Evolutionary conservation across 2,329 filamentous ascomycete species (phyloP).

Genomic region (Emericellopsis cladophorae): DNA sequence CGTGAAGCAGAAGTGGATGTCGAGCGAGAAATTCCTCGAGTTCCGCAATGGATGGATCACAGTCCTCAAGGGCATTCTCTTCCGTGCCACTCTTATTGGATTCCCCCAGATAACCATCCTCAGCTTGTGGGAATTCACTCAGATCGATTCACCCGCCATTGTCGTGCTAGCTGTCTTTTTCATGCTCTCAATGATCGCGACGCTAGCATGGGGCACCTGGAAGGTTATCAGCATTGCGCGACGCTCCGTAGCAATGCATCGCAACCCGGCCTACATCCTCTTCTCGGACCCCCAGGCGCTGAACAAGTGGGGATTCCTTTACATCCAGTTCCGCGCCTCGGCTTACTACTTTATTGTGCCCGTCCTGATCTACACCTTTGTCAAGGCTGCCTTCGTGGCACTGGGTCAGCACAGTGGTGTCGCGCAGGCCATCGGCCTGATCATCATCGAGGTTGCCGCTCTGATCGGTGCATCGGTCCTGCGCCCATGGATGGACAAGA

Average conservation of each 20-base stretch:
- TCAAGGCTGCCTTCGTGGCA: conserved; percentile 84
- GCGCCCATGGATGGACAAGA: conserved; percentile 97
- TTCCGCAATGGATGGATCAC: conserved; percentile 93
- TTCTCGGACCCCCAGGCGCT: conserved; percentile 89
- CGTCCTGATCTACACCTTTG: conserved; percentile 61
- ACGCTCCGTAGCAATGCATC: conserved; percentile 80
- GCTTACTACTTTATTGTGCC: conserved; percentile 93
- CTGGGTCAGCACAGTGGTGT: conserved; percentile 59
- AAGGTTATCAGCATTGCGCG: conserved; percentile 86
- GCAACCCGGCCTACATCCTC: conserved; percentile 92
- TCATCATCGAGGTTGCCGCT: conserved; percentile 70
- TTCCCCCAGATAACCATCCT: conserved; percentile 86
- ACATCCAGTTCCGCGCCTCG: conserved; percentile 90
- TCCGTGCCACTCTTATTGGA: conserved; percentile 79
- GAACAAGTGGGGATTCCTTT: conserved; percentile 97
- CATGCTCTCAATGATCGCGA: conserved; percentile 65
- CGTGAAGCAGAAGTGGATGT: conserved; percentile 65
- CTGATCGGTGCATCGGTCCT: conserved; percentile 69
- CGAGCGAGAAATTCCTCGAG: conserved; percentile 75
- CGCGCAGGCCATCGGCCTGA: conserved; percentile 68
- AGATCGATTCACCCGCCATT: conserved; percentile 72
- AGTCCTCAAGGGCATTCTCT: conserved; percentile 85
- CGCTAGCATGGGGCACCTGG: conserved; percentile 73
- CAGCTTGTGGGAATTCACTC: conserved; percentile 87
- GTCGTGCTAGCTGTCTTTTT: conserved; percentile 83